Percentiles rank a stretch among this genome's conserved stretches.
Conservation (phyloP, 257 asterid species). For the Penstemon eatonii region DNA sequence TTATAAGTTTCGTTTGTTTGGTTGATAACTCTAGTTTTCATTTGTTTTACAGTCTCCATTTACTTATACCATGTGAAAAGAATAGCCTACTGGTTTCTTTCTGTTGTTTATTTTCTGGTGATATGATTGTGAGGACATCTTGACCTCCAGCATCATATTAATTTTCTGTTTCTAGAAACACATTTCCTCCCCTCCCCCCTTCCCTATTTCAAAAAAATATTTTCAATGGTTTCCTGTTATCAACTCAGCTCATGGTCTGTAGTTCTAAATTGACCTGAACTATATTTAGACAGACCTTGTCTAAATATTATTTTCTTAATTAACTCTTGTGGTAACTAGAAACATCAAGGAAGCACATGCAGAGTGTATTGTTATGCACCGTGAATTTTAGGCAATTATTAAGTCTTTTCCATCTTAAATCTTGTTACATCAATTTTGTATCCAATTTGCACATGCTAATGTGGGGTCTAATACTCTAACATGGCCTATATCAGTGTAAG, state of each 20-base stretch:
- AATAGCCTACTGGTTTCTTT: too few species aligned
- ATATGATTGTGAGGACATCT: too few species aligned
- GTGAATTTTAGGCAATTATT: neutral
- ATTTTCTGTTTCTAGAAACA: neutral
- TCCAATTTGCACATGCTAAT: conserved; percentile 11
- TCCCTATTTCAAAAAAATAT: too few species aligned
- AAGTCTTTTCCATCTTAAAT: neutral
- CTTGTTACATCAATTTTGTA: too few species aligned
- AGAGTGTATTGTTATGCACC: neutral
- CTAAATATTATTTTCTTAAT: too few species aligned
- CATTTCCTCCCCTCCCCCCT: neutral
- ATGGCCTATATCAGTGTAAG: neutral
- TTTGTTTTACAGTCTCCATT: too few species aligned
- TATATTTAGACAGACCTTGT: neutral
- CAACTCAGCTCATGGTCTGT: neutral
- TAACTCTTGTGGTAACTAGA: neutral
- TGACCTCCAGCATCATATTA: neutral
- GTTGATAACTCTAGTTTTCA: neutral
- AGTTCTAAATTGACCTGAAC: neutral
- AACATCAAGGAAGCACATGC: too few species aligned
- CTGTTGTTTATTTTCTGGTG: too few species aligned
- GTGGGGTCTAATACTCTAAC: too few species aligned
- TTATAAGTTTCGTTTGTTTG: conserved; percentile 8
- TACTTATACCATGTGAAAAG: too few species aligned
- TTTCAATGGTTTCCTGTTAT: neutral